Conservation (phyloP, 2,329 filamentous ascomycete genomes). For the Chaetothyriales sp. region DNA sequence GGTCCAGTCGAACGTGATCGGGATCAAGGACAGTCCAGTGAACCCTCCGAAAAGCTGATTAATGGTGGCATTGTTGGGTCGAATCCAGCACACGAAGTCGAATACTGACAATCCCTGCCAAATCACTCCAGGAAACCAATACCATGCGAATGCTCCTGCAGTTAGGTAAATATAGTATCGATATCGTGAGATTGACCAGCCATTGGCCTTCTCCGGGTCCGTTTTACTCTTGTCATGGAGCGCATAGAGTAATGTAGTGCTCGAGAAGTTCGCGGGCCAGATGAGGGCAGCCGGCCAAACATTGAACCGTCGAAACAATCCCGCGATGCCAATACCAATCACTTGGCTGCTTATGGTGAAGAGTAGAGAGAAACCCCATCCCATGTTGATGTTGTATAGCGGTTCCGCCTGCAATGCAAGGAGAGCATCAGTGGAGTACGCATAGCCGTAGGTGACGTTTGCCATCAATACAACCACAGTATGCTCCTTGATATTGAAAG, state of each 20-base stretch:
- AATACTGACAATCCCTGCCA: conserved; percentile 54
- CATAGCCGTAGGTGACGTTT: conserved; percentile 20
- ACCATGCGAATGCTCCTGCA: conserved; percentile 44
- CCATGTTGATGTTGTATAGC: conserved; percentile 16
- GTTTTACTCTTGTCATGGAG: conserved; percentile 50
- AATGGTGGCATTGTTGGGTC: conserved; percentile 43
- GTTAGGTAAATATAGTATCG: conserved; percentile 47
- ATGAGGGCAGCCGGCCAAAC: conserved; percentile 51
- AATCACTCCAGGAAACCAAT: conserved; percentile 52
- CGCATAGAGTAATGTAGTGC: conserved; percentile 52
- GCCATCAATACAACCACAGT: conserved; percentile 32
- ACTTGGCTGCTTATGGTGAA: conserved; percentile 27
- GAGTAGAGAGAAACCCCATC: conserved; percentile 19
- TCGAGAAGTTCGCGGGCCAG: conserved; percentile 52
- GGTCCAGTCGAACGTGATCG: conserved; percentile 41
- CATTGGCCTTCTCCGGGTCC: conserved; percentile 41
- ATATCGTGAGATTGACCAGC: conserved; percentile 51
- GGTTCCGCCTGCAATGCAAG: conserved; percentile 18
- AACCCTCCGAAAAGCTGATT: conserved; percentile 32
- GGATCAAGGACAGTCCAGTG: conserved; percentile 53
- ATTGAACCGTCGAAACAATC: conserved; percentile 50
- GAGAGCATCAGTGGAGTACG: conserved; percentile 20
- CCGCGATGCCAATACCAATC: conserved; percentile 50
- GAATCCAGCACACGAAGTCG: conserved; percentile 55
- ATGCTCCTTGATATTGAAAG: conserved; percentile 31